Evolutionary conservation across 179 eudicot genomes (phyloP), one percentile per base, ranked within the genome.

Genomic region (Silene vulgaris): DNA sequence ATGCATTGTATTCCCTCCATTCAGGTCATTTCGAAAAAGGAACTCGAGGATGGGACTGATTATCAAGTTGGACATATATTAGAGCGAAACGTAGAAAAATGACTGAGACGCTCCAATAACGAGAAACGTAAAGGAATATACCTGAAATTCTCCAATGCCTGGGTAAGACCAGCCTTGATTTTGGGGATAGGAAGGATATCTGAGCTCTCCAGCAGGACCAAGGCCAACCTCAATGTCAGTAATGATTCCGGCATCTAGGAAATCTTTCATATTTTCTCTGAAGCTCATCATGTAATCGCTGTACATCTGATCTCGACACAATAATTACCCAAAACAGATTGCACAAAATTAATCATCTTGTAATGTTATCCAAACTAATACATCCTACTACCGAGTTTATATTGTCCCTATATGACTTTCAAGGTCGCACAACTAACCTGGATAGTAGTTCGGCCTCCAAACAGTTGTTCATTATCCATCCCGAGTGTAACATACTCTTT

Each of bases 71-170:
- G n/a, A n/a, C n/a, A n/a, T 30, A 30, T 30, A 30, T 30, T 30
- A 30, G 35, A 30, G 37, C 37, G 4, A 32, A 32, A 32, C 5
- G 37, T 32, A 3, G 37, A 32, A 29, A 29, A 1, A 29, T 29
- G 26, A 23, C 26, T 23, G 26, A 23, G 26, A 23, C 26, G 26
- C 26, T 23, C 26, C 26, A 23, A 29, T 29, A 29, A 29, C 32
- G 32, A 9, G 2, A 12, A 11, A 14, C 1, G 9, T 11, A 50
- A 11, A 50, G 57, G 23, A 8, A 63, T 26, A 26, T 37, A 90
- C 97, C 91, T 94, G 96, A 77, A 94, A 92, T 84, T 90, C 97
- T 77, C 98, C 97, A 7, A 93, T 93, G 11, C 96, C 98, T 4
- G 97, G 98, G 74, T 73, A 93, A 64, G 21, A 77, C 97, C 98